phyloP scores from a whole-genome alignment of 805 yeast genomes.

The Zygosaccharomyces rouxii region DNA sequence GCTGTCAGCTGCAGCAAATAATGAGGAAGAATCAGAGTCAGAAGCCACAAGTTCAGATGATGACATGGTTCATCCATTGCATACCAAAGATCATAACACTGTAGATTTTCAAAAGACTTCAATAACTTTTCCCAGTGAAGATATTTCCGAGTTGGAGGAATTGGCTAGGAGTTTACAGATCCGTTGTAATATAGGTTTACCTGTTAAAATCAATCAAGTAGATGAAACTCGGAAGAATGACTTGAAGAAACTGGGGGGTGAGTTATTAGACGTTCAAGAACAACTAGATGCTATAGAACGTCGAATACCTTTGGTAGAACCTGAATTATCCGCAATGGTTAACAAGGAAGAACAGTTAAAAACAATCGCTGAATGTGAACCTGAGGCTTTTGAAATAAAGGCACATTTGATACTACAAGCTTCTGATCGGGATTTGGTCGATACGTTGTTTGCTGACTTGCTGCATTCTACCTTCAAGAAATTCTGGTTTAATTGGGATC shows the following conservation, averaged over 20 bases:
- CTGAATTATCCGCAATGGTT: slow-evolving; percentile 4
- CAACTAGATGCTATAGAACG: slow-evolving; percentile 3
- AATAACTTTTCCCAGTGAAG: background rate
- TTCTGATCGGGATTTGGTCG: slow-evolving; percentile 17
- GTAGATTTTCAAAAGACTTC: slow-evolving; percentile 14
- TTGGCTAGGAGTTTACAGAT: slow-evolving; percentile 3
- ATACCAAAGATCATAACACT: background rate
- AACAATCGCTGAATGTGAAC: background rate
- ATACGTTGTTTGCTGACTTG: slow-evolving; percentile 15
- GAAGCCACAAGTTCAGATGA: slow-evolving; percentile 20
- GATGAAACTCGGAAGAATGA: background rate
- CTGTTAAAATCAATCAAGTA: background rate
- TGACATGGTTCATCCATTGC: background rate
- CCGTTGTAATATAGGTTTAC: slow-evolving; percentile 1
- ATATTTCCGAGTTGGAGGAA: slow-evolving; percentile 2
- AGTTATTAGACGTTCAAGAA: slow-evolving; percentile 1
- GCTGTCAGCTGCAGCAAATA: slow-evolving; percentile 38
- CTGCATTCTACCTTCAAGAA: slow-evolving; percentile 9
- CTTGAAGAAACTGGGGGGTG: slow-evolving; percentile 1
- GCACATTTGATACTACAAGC: slow-evolving; percentile 15
- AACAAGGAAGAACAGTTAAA: slow-evolving; percentile 6
- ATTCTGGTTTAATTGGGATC: slow-evolving; percentile 7
- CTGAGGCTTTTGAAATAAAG: background rate
- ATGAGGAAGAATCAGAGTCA: slow-evolving; percentile 14
- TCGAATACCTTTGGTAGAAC: slow-evolving; percentile 7